phyloP scores from a whole-genome alignment of 2,329 filamentous ascomycete genomes.

The Laburnicola sp. region DNA sequence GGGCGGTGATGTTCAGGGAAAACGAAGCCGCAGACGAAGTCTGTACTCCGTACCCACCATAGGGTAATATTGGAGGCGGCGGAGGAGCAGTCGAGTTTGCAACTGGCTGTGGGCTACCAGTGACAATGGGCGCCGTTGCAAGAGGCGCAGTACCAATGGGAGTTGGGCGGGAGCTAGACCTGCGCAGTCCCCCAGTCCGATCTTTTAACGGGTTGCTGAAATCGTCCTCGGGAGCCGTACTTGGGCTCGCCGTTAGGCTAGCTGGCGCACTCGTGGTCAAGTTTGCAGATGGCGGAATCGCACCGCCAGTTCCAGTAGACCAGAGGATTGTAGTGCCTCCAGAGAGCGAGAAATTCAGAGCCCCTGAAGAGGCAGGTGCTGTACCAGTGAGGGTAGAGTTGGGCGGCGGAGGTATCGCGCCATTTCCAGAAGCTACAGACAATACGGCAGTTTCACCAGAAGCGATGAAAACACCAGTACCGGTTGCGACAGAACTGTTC shows the following conservation, averaged over 20 bases:
- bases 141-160: no score
- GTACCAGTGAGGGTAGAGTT: slow-evolving; percentile 5
- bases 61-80: not conserved
- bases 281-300: slow-evolving; percentile 9
- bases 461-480: not conserved
- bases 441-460: slow-evolving; percentile 9
- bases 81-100: slow-evolving; percentile 3
- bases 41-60: slow-evolving; percentile 1
- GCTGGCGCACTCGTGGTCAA: slow-evolving; percentile 7
- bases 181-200: slow-evolving; percentile 3
- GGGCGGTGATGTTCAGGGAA: not conserved
- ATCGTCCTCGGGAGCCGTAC: not conserved
- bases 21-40: slow-evolving; percentile 4
- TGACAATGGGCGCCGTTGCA: not conserved
- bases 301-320: slow-evolving; percentile 9
- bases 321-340: slow-evolving; percentile 8
- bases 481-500: slow-evolving; percentile 7
- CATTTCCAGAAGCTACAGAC: slow-evolving; percentile 12
- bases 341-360: slow-evolving; percentile 8
- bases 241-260: slow-evolving; percentile 9
- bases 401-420: slow-evolving; percentile 12
- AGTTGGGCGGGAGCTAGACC: no score
- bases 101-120: not conserved
- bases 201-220: slow-evolving; percentile 5
- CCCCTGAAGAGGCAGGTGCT: slow-evolving; percentile 7